Base-by-base conservation (phyloP, 805 yeast species). In the Saccharomycopsis fibuligera region DNA sequence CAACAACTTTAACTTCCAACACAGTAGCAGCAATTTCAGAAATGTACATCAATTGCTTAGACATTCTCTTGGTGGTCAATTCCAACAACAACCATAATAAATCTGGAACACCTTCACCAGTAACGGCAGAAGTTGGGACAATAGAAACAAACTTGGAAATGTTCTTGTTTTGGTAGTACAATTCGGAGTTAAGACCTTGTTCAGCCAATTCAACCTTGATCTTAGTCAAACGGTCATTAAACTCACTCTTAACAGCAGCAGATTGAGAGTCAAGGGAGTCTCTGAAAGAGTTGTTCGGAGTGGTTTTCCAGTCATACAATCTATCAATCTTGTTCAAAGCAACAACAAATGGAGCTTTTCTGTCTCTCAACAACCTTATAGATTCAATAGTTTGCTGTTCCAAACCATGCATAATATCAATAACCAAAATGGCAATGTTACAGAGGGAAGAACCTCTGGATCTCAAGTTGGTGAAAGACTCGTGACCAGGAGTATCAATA, bases 21-120 rank as follows among this genome's bases (percentile, higher is more conserved):
- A 93, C 79, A 21, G 99, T 93, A 48, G 99, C 98, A 69, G 90
- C 98, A 52, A 93, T 82, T 64, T 84, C 80, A 31, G 97, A 82
- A 57, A 93, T 73, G 74, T 93, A 93, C 91, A 87, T 91, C 71
- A 93, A 82, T 74, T 91, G 97, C 68, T 90, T 90, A 56, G 96
- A 86, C 99, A 93, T 93, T 74, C 99, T 85, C 81, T 87, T 86
- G 72, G 93, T 98, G 14, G 99, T 93, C 61, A 93, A 78, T 69
- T 93, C 98, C 60, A 93, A 76, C 63, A 93, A 74, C 67, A 93
- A 77, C 91, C 96, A 89, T 63, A 93, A 79, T 72, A 93, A 76
- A 79, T 93, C 99, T 44, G 99, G 99, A 60, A 93, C 95, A 86
- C 99, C 99, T 72, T 93, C 99, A 67, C 99, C 99, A 12, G 97